phyloP scores from a whole-genome alignment of 2,329 filamentous ascomycete species.

The Sporothrix schenckii region DNA sequence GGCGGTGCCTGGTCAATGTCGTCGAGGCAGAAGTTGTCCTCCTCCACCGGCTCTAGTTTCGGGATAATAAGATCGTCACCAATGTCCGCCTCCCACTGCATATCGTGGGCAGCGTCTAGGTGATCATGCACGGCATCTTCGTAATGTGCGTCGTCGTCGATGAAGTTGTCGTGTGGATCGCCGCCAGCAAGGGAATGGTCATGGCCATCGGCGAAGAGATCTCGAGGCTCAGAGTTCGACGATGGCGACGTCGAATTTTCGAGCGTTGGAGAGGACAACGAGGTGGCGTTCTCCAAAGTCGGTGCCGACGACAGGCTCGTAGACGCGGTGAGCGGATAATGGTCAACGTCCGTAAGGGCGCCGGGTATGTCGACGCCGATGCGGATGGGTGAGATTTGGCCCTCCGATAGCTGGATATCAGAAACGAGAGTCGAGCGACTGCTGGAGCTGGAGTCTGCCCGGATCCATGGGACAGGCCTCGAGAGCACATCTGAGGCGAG shows the following conservation, averaged over 20 bases:
- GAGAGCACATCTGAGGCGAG: conserved; percentile 41
- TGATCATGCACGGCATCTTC: conserved; percentile 8
- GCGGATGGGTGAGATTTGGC: conserved; percentile 59
- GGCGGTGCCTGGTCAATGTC: conserved; percentile 54
- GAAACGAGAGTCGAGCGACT: conserved; percentile 42
- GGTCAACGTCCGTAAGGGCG: conserved; percentile 35
- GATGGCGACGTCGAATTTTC: conserved; percentile 54
- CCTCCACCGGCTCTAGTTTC: conserved; percentile 61
- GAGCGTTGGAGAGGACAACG: conserved; percentile 49
- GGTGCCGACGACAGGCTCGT: conserved; percentile 31
- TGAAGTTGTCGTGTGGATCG: not conserved
- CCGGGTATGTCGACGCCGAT: conserved; percentile 50
- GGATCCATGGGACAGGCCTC: conserved; percentile 46
- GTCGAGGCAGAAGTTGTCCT: conserved; percentile 57
- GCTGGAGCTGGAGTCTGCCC: conserved; percentile 39
- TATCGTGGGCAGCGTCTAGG: conserved; percentile 46
- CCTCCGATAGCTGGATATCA: conserved; percentile 43
- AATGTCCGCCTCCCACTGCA: conserved; percentile 52
- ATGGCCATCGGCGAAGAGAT: conserved; percentile 46
- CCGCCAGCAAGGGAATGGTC: conserved; percentile 23
- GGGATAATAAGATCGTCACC: conserved; percentile 54
- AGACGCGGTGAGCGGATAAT: conserved; percentile 38
- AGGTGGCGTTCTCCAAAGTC: conserved; percentile 39
- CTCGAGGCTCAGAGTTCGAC: conserved; percentile 53
- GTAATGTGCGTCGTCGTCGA: conserved; percentile 24